Evolutionary conservation across 768 basidiomycete genomes (phyloP).

Genomic region (Calocera viscosa): DNA sequence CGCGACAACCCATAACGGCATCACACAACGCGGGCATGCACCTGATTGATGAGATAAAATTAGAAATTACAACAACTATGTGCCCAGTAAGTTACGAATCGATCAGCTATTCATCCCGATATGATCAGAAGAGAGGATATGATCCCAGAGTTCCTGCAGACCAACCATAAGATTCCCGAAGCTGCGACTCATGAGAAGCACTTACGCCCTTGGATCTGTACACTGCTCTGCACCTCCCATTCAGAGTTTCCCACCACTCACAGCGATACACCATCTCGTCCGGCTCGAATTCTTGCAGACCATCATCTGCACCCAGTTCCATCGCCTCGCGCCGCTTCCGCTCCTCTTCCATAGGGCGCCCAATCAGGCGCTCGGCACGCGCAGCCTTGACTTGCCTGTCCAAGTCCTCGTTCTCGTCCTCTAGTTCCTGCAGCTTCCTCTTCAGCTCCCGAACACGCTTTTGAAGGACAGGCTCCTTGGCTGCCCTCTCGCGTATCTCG

Average conservation of each 20-base stretch:
- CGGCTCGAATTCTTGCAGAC: neutral
- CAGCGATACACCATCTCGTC: conserved; percentile 2
- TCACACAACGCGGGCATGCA: no score
- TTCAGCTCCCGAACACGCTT: neutral
- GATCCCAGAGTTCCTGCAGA: neutral
- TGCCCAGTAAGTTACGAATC: neutral
- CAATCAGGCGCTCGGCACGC: neutral
- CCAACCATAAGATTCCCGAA: neutral
- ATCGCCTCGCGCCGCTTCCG: neutral
- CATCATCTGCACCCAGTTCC: neutral
- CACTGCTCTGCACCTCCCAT: neutral
- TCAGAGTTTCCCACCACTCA: conserved; percentile 5
- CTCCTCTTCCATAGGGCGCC: neutral
- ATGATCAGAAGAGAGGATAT: conserved; percentile 5
- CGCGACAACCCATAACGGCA: no score
- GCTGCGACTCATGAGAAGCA: neutral
- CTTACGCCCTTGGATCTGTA: neutral
- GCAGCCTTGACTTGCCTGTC: neutral
- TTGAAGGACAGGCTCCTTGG: neutral
- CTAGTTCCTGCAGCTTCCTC: neutral
- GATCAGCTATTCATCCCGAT: conserved; percentile 3
- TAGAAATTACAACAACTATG: neutral
- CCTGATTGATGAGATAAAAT: neutral
- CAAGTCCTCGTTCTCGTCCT: neutral
- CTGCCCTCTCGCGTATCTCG: neutral